Percentiles rank a stretch among this genome's conserved stretches.
These are phyloP conservation scores for Cryptococcus deneoformans DNA, from an alignment of 1,284 basidiomycete species.

Conservation along the genomic window DNA sequence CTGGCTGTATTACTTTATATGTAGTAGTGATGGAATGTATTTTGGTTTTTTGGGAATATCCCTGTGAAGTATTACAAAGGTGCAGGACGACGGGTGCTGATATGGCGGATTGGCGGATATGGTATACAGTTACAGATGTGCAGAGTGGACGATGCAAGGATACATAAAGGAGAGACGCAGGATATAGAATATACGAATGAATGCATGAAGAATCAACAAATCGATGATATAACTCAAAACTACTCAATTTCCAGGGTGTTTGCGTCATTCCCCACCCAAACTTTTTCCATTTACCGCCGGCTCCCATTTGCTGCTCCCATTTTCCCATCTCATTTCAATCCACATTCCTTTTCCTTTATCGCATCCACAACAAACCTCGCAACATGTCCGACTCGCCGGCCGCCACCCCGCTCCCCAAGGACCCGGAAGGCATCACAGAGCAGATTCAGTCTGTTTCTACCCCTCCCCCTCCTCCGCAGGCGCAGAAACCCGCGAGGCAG, in stretches of 20 bases:
- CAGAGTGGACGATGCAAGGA: too few relatives aligned
- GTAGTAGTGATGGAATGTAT: too few relatives aligned
- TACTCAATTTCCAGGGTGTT: too few relatives aligned
- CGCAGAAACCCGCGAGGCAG: conserved; percentile 19
- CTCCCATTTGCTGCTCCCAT: not conserved
- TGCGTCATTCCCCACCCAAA: not conserved
- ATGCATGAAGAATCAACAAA: too few relatives aligned
- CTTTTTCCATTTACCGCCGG: not conserved
- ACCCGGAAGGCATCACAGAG: conserved; percentile 29
- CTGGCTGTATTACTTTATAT: not conserved
- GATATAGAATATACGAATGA: too few relatives aligned
- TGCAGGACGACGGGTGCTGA: too few relatives aligned
- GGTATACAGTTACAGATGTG: too few relatives aligned
- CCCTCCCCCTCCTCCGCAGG: not conserved
- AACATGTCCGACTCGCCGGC: not conserved
- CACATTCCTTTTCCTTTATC: not conserved
- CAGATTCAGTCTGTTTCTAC: not conserved
- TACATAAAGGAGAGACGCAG: too few relatives aligned
- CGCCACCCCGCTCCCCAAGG: conserved; percentile 10
- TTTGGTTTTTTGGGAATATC: too few relatives aligned
- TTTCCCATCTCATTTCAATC: not conserved
- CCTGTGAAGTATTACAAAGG: too few relatives aligned
- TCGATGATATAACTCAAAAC: too few relatives aligned
- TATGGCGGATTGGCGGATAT: too few relatives aligned
- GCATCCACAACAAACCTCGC: not conserved